Percentiles rank a stretch among this genome's conserved stretches.
Conservation (phyloP, 257 asterid genomes). For the Nemophila menziesii region DNA sequence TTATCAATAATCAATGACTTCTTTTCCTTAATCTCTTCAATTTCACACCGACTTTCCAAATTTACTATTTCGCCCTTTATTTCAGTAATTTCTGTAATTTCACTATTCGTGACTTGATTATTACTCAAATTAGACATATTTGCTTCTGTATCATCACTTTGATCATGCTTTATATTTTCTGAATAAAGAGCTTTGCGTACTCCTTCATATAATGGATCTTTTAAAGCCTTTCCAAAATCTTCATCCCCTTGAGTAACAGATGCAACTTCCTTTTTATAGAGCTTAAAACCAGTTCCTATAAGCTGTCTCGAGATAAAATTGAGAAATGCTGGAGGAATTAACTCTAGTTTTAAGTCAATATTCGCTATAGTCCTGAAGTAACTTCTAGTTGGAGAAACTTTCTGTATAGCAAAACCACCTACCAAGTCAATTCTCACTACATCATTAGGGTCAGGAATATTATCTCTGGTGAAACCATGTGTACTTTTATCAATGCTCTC, state of each 20-base stretch:
- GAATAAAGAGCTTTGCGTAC: slow-evolving; percentile 41
- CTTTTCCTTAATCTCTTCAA: slow-evolving; percentile 42
- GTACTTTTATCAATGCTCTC: slow-evolving; percentile 44
- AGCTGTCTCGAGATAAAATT: slow-evolving; percentile 87
- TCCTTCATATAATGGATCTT: slow-evolving; percentile 24
- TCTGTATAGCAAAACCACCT: slow-evolving; percentile 82
- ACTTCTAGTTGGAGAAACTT: slow-evolving; percentile 51
- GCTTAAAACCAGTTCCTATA: slow-evolving; percentile 85
- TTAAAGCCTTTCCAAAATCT: slow-evolving; percentile 42
- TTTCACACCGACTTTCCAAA: too few relatives aligned
- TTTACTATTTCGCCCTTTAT: neutral
- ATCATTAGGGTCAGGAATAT: slow-evolving; percentile 34
- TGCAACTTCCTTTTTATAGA: slow-evolving; percentile 78
- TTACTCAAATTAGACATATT: slow-evolving; percentile 2
- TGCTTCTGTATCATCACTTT: neutral
- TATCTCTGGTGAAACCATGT: slow-evolving; percentile 57
- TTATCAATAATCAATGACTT: neutral
- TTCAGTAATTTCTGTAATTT: neutral
- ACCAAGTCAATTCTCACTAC: slow-evolving; percentile 67
- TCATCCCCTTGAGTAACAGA: slow-evolving; percentile 45
- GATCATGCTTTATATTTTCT: slow-evolving; percentile 10
- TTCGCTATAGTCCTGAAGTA: slow-evolving; percentile 81
- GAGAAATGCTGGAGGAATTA: slow-evolving; percentile 65
- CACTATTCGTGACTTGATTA: neutral
- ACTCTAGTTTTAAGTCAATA: slow-evolving; percentile 68